Evolutionary conservation across 2,329 filamentous ascomycete species (phyloP).

Genomic region (Sclerotinia sclerotiorum): DNA sequence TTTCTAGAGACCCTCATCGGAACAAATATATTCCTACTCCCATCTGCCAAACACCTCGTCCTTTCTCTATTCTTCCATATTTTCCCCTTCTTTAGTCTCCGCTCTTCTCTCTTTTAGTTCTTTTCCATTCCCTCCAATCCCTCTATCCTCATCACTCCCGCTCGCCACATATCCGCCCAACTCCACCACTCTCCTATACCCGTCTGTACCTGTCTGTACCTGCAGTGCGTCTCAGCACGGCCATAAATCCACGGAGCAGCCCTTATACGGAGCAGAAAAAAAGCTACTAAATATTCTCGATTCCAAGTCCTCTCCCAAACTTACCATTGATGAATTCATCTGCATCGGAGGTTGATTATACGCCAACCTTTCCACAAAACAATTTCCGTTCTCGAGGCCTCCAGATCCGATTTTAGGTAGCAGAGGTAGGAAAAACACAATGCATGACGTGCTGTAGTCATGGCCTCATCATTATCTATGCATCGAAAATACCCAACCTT

Average conservation of each 20-base stretch:
- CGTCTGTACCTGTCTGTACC: constrained; percentile 35
- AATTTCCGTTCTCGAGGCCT: background rate
- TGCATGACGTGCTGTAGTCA: background rate
- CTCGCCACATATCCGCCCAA: constrained; percentile 61
- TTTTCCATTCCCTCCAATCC: constrained; percentile 39
- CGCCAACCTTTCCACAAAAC: constrained; percentile 34
- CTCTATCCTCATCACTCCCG: constrained; percentile 27
- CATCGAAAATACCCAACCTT: constrained; percentile 52
- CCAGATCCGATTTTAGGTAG: background rate
- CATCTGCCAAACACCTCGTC: constrained; percentile 47
- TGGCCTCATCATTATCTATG: constrained; percentile 30
- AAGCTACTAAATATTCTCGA: constrained; percentile 79
- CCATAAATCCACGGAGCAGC: constrained; percentile 78
- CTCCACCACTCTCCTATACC: constrained; percentile 81
- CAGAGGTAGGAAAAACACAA: background rate
- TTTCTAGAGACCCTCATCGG: constrained; percentile 43
- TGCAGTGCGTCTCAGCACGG: constrained; percentile 58
- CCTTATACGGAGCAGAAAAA: constrained; percentile 57
- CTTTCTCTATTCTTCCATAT: constrained; percentile 33
- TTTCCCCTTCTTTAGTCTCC: constrained; percentile 40
- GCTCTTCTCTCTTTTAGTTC: constrained; percentile 39
- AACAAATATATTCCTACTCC: constrained; percentile 49
- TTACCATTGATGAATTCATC: constrained; percentile 72
- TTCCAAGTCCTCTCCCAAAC: constrained; percentile 72
- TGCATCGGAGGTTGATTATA: constrained; percentile 44